Evolutionary conservation across 2,329 filamentous ascomycete species (phyloP), one percentile per base, ranked within the genome.

Genomic region (Leptographium radiaticola): DNA sequence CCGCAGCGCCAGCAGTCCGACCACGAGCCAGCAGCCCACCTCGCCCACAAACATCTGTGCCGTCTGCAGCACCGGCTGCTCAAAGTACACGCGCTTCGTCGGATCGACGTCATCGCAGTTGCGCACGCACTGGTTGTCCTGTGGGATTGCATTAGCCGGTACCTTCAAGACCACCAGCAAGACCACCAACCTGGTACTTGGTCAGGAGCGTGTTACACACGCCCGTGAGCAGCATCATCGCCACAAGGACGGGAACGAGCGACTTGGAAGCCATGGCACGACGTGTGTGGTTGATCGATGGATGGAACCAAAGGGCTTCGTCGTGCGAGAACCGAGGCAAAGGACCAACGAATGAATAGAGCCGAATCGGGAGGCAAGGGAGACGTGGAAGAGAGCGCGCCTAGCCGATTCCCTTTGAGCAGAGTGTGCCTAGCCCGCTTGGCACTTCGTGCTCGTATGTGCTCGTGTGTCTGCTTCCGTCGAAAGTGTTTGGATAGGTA

Each of bases 1-100:
- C 68, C 86, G 87, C 2, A 91, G 70, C 25, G 79, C 74, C 65
- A 86, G 83, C 50, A 78, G 63, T 25, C 85, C 82, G 45, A 97
- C 79, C 52, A 98, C 88, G 15, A 97, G 77, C 90, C 91, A 98
- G 73, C 89, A 95, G 58, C 89, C 91, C 77, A 88, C 86, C 68
- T 98, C 93, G 54, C 93, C 93, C 58, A 96, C 78, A 67, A 98
- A 98, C 93, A 98, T 98, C 68, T 97, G 93, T 1, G 89, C 82
- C 59, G 93, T 97, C 68, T 98, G 93, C 53, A 97, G 82, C 52
- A 98, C 90, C 18, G 93, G 93, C 67, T 97, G 91, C 68, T 96
- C 89, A 70, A 98, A 97, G 62, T 80, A 78, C 58, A 79, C 73
- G 52, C 81, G 84, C 60, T 84, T 79, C 56, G 75, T 76, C 11